A percentile compares a stretch with the other conserved stretches of the same genome.
These are phyloP conservation scores for Globisporangium acanthophoron DNA, from an alignment of 352 stramenopile species.

Conservation along the genomic window DNA sequence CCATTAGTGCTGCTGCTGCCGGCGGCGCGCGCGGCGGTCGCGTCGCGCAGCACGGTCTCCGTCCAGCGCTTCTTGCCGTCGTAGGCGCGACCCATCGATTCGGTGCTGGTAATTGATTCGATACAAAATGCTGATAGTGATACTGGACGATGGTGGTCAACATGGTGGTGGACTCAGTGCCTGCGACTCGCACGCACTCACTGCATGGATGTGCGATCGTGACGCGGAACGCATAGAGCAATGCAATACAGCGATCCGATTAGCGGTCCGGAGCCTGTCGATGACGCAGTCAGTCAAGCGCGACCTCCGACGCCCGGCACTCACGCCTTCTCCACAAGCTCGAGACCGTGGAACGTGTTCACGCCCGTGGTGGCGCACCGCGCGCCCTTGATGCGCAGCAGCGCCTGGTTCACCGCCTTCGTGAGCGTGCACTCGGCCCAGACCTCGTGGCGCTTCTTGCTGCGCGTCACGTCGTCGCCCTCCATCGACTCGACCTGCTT, in stretches of 20 bases:
- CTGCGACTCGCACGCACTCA: too few relatives aligned
- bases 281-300: too few relatives aligned
- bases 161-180: too few relatives aligned
- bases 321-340: slow-evolving; percentile 3
- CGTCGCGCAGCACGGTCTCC: slow-evolving; percentile 68
- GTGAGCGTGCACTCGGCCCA: slow-evolving; percentile 25
- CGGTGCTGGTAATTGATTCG: background rate
- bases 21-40: slow-evolving; percentile 7
- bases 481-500: slow-evolving; percentile 4
- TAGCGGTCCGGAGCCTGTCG: too few relatives aligned
- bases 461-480: slow-evolving; percentile 3
- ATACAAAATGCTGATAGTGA: background rate
- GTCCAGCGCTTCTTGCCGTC: slow-evolving; percentile 84
- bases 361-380: slow-evolving; percentile 13
- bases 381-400: slow-evolving; percentile 13
- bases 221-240: too few relatives aligned
- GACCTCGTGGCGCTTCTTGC: slow-evolving; percentile 22
- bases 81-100: slow-evolving; percentile 62
- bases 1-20: slow-evolving; percentile 1
- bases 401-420: slow-evolving; percentile 20
- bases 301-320: too few relatives aligned
- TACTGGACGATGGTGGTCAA: background rate
- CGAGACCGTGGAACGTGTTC: slow-evolving; percentile 16
- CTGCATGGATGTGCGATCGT: too few relatives aligned
- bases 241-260: too few relatives aligned